A percentile compares a stretch with the other conserved stretches of the same genome.
Conservation (phyloP, 2,329 filamentous ascomycete species). For the Kalaharituber pfeilii region DNA sequence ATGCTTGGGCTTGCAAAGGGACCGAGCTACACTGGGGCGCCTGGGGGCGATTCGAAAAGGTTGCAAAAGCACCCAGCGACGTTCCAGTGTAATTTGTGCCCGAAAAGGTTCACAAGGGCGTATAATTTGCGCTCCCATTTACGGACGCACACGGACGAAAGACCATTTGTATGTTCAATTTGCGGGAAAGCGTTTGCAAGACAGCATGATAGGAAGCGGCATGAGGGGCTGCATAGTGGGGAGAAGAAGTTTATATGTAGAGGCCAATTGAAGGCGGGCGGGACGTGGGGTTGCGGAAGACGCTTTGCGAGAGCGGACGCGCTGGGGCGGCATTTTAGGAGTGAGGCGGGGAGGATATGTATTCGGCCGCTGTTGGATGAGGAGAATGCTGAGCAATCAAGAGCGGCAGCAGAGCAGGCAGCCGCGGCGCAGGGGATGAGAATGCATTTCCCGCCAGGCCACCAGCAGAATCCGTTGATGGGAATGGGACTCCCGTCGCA, state of each 20-base stretch:
- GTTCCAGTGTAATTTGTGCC: constrained; percentile 84
- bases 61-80: constrained; percentile 94
- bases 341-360: constrained; percentile 84
- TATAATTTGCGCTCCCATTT: constrained; percentile 94
- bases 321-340: constrained; percentile 82
- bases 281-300: constrained; percentile 81
- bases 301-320: constrained; percentile 92
- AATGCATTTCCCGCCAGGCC: not conserved
- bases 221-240: constrained; percentile 87
- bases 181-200: constrained; percentile 95
- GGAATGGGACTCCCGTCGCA: not conserved
- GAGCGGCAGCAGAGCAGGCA: constrained; percentile 41
- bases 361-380: constrained; percentile 96
- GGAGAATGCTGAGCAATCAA: constrained; percentile 62
- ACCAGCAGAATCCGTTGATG: not conserved
- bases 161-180: constrained; percentile 91
- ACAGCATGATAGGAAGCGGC: constrained; percentile 91
- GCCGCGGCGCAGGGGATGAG: constrained; percentile 30
- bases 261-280: constrained; percentile 66
- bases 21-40: constrained; percentile 10
- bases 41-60: constrained; percentile 32
- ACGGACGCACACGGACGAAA: constrained; percentile 90
- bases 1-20: constrained; percentile 11
- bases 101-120: constrained; percentile 87
- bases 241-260: constrained; percentile 99